Evolutionary conservation across 352 stramenopile genomes (phyloP).

Genomic region (Globisporangium ultimum): DNA sequence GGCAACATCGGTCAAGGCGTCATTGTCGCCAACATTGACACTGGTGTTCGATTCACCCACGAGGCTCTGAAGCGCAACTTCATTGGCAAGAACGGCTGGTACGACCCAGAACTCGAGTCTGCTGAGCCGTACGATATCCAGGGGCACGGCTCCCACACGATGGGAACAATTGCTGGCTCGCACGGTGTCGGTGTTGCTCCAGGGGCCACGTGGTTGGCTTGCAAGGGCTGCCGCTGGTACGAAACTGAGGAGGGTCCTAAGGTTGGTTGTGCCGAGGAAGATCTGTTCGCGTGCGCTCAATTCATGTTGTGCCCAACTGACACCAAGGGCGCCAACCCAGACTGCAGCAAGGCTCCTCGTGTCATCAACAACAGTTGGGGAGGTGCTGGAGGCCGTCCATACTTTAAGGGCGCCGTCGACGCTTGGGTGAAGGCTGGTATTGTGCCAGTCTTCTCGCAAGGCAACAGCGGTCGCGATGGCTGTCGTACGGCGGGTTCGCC

Average conservation of each 20-base stretch:
- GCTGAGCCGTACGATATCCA: slow-evolving; percentile 17
- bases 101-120: slow-evolving; percentile 16
- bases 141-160: slow-evolving; percentile 19
- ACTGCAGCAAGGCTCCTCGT: slow-evolving; percentile 11
- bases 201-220: slow-evolving; percentile 14
- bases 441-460: slow-evolving; percentile 17
- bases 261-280: slow-evolving; percentile 8
- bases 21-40: slow-evolving; percentile 18
- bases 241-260: slow-evolving; percentile 5
- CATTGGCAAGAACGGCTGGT: slow-evolving; percentile 15
- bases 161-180: slow-evolving; percentile 14
- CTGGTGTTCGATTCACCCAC: slow-evolving; percentile 17
- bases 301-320: slow-evolving; percentile 10
- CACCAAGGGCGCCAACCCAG: background rate
- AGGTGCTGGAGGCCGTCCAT: slow-evolving; percentile 5
- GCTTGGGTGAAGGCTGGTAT: slow-evolving; percentile 25
- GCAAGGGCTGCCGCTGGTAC: slow-evolving; percentile 15
- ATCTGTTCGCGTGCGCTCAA: slow-evolving; percentile 4
- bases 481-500: slow-evolving; percentile 25
- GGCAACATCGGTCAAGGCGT: slow-evolving; percentile 15
- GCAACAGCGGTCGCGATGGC: slow-evolving; percentile 12
- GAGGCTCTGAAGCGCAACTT: slow-evolving; percentile 20
- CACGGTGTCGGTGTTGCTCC: slow-evolving; percentile 18
- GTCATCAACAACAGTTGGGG: slow-evolving; percentile 22
- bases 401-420: slow-evolving; percentile 11